A percentile compares a stretch with the other conserved stretches of the same genome.
Conservation (phyloP, 1,284 basidiomycete genomes). For the Cutaneotrichosporon cyanovorans region DNA sequence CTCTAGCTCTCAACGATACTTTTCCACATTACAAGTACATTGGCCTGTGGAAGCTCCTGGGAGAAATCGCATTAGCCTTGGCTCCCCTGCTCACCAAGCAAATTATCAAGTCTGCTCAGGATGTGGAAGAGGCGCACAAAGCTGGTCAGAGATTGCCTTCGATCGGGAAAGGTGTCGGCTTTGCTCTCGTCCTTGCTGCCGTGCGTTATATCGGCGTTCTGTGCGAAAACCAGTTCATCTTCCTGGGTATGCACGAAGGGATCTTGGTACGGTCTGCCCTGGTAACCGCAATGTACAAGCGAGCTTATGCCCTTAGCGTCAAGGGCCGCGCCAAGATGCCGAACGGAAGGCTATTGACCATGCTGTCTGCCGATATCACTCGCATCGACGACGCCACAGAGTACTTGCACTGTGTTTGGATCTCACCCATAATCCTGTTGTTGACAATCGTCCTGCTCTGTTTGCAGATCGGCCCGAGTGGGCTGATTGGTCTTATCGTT, state of each 20-base stretch:
- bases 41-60: conserved; percentile 48
- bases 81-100: conserved; percentile 59
- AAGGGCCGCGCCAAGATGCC: conserved; percentile 58
- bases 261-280: conserved; percentile 63
- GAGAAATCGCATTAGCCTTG: conserved; percentile 54
- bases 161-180: conserved; percentile 60
- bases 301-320: conserved; percentile 59
- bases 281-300: conserved; percentile 66
- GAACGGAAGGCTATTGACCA: conserved; percentile 64
- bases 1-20: conserved; percentile 64
- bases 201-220: too few species aligned
- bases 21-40: conserved; percentile 65
- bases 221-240: conserved; percentile 62
- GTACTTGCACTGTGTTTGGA: conserved; percentile 12
- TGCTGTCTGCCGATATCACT: conserved; percentile 57
- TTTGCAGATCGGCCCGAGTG: conserved; percentile 47
- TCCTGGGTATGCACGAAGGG: conserved; percentile 64
- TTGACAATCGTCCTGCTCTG: conserved; percentile 5
- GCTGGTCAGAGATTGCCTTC: conserved; percentile 43
- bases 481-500: conserved; percentile 59
- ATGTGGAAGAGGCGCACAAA: conserved; percentile 39
- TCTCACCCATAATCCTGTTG: conserved; percentile 27
- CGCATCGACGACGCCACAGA: conserved; percentile 41
- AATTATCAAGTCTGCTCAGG: conserved; percentile 61
- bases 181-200: conserved; percentile 67